Percentiles rank a stretch among this genome's conserved stretches.
These are phyloP conservation scores for Epichloe sylvatica DNA, from an alignment of 2,329 filamentous ascomycete genomes.

Conservation along the genomic window DNA sequence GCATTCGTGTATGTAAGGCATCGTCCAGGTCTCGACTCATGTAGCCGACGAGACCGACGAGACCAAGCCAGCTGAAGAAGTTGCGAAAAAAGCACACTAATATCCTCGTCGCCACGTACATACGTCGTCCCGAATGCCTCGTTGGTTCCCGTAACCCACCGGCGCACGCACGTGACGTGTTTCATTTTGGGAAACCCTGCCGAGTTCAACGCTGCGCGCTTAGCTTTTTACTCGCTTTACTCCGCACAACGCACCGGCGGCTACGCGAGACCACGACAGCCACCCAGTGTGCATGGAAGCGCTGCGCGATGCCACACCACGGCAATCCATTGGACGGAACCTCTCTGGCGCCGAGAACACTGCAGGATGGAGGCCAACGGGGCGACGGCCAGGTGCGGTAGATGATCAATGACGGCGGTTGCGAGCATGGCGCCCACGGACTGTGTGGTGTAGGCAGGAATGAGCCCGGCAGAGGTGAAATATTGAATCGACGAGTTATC, in stretches of 20 bases:
- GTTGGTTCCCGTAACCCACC: background rate
- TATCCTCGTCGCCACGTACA: background rate
- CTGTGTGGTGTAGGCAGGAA: background rate
- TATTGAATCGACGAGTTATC: background rate
- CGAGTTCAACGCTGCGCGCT: background rate
- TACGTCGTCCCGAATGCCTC: background rate
- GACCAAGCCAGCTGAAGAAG: background rate
- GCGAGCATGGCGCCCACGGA: background rate
- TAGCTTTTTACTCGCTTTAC: background rate
- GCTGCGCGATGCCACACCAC: slow-evolving; percentile 3
- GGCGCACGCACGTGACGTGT: background rate
- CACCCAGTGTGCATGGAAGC: slow-evolving; percentile 3
- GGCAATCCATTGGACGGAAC: background rate
- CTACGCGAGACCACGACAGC: slow-evolving; percentile 3
- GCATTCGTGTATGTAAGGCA: too few species aligned
- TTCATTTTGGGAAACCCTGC: background rate
- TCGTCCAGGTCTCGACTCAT: too few species aligned
- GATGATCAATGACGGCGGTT: background rate
- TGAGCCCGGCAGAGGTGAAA: background rate
- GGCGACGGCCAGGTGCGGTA: background rate
- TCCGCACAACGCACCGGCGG: background rate
- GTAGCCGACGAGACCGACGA: too few species aligned
- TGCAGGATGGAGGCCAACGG: background rate
- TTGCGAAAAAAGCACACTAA: background rate
- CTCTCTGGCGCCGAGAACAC: background rate